phyloP scores from a whole-genome alignment of 495 filamentous ascomycete species.

The Annulohypoxylon bovei region DNA sequence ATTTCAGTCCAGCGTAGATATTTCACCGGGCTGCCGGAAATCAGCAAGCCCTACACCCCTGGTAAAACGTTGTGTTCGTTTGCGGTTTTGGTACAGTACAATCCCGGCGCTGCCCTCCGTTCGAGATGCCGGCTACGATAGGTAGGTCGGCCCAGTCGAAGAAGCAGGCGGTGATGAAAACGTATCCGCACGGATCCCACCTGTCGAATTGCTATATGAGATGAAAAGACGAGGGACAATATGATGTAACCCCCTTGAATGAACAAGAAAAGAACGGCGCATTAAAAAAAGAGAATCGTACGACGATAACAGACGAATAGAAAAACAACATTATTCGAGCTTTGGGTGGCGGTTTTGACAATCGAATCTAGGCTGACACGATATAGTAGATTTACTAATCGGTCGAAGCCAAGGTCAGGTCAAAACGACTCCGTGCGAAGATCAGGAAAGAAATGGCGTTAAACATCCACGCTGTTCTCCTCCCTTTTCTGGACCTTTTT shows the following conservation, averaged over 20 bases:
- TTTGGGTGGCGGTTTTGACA: not conserved
- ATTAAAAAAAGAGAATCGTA: conserved; percentile 5
- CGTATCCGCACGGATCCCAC: conserved; percentile 40
- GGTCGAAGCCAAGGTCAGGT: conserved; percentile 10
- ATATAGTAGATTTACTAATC: not conserved
- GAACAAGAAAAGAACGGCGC: not conserved
- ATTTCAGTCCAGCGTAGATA: conserved; percentile 12
- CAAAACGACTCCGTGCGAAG: conserved; percentile 5
- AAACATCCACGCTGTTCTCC: not conserved
- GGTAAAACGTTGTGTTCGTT: conserved; percentile 20
- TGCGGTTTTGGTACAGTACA: conserved; percentile 11
- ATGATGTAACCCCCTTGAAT: not conserved
- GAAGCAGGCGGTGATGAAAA: conserved; percentile 2
- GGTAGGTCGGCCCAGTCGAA: not conserved
- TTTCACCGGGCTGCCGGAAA: not conserved
- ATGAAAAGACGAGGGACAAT: not conserved
- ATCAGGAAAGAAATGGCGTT: conserved; percentile 1
- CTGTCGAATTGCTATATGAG: conserved; percentile 6
- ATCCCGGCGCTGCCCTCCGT: not conserved
- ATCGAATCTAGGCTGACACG: not conserved
- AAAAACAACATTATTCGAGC: not conserved
- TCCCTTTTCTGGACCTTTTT: conserved; percentile 4
- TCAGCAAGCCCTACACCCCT: not conserved
- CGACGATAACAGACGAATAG: not conserved
- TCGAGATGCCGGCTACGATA: not conserved